Evolutionary conservation across 2,329 filamentous ascomycete genomes (phyloP).

Genomic region (Penicillium digitatum): DNA sequence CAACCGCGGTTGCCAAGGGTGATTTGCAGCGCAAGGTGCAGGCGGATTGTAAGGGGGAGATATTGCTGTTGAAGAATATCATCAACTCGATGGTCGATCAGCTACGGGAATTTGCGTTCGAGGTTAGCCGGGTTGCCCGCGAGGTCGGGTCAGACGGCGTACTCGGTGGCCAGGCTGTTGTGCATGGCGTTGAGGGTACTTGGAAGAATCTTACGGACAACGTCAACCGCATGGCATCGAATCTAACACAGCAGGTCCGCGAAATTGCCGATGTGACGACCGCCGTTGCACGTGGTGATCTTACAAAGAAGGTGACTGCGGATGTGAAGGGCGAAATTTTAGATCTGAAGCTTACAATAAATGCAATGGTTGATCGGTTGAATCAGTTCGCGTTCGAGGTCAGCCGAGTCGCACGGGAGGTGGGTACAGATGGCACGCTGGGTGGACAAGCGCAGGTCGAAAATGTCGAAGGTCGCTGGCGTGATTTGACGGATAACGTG

Average conservation of each 20-base stretch:
- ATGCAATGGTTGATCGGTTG: slow-evolving; percentile 60
- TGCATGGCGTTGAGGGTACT: slow-evolving; percentile 90
- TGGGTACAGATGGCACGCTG: slow-evolving; percentile 57
- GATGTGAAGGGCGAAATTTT: slow-evolving; percentile 88
- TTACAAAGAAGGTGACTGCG: slow-evolving; percentile 89
- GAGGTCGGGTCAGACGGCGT: slow-evolving; percentile 92
- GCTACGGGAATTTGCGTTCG: slow-evolving; percentile 85
- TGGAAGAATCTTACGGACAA: slow-evolving; percentile 91
- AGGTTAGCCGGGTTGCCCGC: slow-evolving; percentile 87
- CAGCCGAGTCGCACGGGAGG: slow-evolving; percentile 59
- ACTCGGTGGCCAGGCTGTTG: slow-evolving; percentile 84
- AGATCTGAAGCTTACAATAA: slow-evolving; percentile 81
- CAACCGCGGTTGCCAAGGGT: slow-evolving; percentile 67
- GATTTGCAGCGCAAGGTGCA: slow-evolving; percentile 94
- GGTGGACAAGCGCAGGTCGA: slow-evolving; percentile 59
- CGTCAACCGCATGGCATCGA: slow-evolving; percentile 96
- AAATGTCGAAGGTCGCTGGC: slow-evolving; percentile 61
- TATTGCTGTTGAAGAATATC: slow-evolving; percentile 85
- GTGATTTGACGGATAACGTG: slow-evolving; percentile 60
- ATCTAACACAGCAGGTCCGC: slow-evolving; percentile 89
- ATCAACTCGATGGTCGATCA: slow-evolving; percentile 99
- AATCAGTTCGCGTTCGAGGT: slow-evolving; percentile 60
- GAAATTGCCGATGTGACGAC: slow-evolving; percentile 94
- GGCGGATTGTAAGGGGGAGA: slow-evolving; percentile 82
- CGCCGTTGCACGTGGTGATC: slow-evolving; percentile 82